Evolutionary conservation across 495 filamentous ascomycete genomes (phyloP), one percentile per base, ranked within the genome.

Genomic region (Elaphomyces granulatus): DNA sequence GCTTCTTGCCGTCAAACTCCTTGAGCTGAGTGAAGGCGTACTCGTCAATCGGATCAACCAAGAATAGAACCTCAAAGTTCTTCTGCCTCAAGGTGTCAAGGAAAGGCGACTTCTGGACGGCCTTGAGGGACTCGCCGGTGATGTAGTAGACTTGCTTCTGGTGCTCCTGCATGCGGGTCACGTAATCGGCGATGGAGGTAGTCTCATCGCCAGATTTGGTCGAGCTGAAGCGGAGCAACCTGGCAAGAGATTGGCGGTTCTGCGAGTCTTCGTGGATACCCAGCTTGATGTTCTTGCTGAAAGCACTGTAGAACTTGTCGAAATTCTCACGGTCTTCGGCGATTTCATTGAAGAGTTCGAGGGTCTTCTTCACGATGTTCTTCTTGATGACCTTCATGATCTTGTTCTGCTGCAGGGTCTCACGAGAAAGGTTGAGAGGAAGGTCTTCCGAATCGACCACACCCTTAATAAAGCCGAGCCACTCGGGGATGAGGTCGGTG

Each of bases 351-450:
- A 98, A 98, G 65, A 98, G 84, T 74, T 98, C 90, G 37, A 98
- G 83, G 40, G 84, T 83, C 87, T 98, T 98, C 86, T 96, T 98
- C 73, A 98, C 87, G 45, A 98, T 90, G 80, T 98, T 98, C 87
- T 98, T 98, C 74, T 85, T 87, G 78, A 98, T 98, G 58, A 98
- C 90, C 79, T 98, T 98, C 90, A 98, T 94, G 74, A 98, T 98
- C 84, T 96, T 96, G 81, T 96, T 96, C 74, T 96, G 92, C 70
- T 98, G 90, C 36, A 98, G 84, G 43, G 92, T 96, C 78, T 98
- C 90, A 79, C 90, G 92, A 62, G 92, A 96, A 67, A 98, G 67
- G 76, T 98, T 98, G 55, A 98, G 78, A 44, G 90, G 90, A 26
- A 98, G 81, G 68, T 98, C 90, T 75, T 98, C 90, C 46, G 90